Base-by-base conservation (phyloP, 2,329 filamentous ascomycete species). In the Stemphylium beticola region DNA sequence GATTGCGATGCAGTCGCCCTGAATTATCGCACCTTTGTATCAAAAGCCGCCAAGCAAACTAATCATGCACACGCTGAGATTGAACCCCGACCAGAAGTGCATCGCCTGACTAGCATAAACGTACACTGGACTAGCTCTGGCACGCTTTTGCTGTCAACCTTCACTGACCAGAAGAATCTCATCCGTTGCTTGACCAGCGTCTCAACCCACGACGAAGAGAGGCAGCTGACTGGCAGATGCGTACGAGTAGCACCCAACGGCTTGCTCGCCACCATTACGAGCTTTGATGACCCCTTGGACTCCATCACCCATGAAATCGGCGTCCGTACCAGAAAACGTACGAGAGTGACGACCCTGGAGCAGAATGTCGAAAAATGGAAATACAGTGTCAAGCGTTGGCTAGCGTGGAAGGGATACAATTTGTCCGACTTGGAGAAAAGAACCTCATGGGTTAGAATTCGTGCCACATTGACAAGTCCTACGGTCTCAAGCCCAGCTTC, bases 11-110 rank as follows among this genome's bases (percentile, higher is more conserved):
- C 68, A 20, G 61, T 72, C 53, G 69, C 73, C 20, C 59, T 77
- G 36, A 76, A 76, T 52, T 72, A 69, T 53, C 68, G 74, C 36
- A 76, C 74, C 40, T 72, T 77, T 33, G 44, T 72, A 37, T 69
- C 72, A 33, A 66, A 61, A 46, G 59, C 66, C 29, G 32, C 46
- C 48, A n/a, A 38, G 37, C 53, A 40, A 18, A 45, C 58, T 34
- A 40, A 61, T 7, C 11, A 55, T 20, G 52, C 55, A 11, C 49
- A 49, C 4, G 20, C 46, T 43, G 53, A 56, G 8, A 26, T 56
- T 43, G 46, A 54, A 12, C 17, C 34, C 12, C 26, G 32, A 37
- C 42, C 49, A 37, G 14, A 44, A 12, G 54, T 60, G 2, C 55
- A 62, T 51, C 67, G 67, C 58, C 64, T 76, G 11, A 71, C 66